phyloP scores from a whole-genome alignment of 2,329 filamentous ascomycete species.

The Coniella vitis region DNA sequence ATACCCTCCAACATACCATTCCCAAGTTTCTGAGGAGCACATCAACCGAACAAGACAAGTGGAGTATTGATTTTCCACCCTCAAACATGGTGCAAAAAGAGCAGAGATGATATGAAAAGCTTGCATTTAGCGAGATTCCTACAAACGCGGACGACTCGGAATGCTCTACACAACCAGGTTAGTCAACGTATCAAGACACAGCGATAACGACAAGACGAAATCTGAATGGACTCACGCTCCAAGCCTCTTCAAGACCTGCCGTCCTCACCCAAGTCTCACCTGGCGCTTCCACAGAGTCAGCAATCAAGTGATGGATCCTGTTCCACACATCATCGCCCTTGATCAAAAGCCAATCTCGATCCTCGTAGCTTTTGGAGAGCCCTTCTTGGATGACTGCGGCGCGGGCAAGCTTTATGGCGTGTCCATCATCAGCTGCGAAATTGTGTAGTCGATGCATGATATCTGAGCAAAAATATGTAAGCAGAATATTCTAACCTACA shows the following conservation, averaged over 20 bases:
- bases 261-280: slow-evolving; percentile 53
- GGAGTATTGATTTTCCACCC: background rate
- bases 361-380: slow-evolving; percentile 37
- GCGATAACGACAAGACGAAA: no score
- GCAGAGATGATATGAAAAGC: background rate
- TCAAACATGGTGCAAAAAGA: no score
- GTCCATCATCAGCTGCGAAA: slow-evolving; percentile 64
- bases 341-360: slow-evolving; percentile 44
- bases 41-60: background rate
- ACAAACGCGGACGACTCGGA: background rate
- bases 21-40: background rate
- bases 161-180: slow-evolving; percentile 1
- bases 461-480: background rate
- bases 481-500: background rate
- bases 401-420: slow-evolving; percentile 68
- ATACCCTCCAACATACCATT: slow-evolving; percentile 1
- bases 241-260: slow-evolving; percentile 59
- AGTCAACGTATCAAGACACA: background rate
- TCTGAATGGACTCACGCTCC: slow-evolving; percentile 39
- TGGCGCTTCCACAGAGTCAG: slow-evolving; percentile 52
- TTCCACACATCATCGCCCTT: slow-evolving; percentile 53
- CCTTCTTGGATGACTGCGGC: slow-evolving; percentile 60
- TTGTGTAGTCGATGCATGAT: slow-evolving; percentile 37
- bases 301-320: slow-evolving; percentile 51
- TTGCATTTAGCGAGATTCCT: background rate